A percentile compares a stretch with the other conserved stretches of the same genome.
These are phyloP conservation scores for Xylona heveae DNA, from an alignment of 495 filamentous ascomycete species.

Conservation along the genomic window DNA sequence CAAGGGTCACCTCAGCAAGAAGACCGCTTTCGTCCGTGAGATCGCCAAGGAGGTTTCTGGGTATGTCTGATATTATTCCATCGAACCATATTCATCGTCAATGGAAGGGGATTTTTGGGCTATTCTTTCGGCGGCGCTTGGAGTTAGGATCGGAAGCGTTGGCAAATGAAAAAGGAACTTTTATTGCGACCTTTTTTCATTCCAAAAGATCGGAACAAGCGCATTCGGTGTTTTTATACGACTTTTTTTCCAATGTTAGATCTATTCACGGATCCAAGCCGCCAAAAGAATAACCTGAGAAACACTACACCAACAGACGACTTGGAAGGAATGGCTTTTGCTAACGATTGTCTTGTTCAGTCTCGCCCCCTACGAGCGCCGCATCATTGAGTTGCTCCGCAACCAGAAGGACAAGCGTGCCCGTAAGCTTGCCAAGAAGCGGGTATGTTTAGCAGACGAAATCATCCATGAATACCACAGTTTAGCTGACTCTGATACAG, in stretches of 20 bases:
- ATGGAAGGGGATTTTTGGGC: no score
- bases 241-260: no score
- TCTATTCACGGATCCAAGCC: no score
- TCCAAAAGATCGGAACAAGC: no score
- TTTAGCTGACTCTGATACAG: slow-evolving; percentile 15
- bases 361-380: slow-evolving; percentile 92
- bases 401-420: slow-evolving; percentile 99
- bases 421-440: slow-evolving; percentile 97
- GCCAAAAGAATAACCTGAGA: no score
- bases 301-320: slow-evolving; percentile 4
- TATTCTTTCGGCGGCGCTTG: no score
- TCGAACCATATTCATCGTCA: no score
- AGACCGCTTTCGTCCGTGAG: slow-evolving; percentile 80
- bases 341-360: slow-evolving; percentile 20
- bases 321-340: slow-evolving; percentile 8
- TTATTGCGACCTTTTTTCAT: no score
- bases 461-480: not conserved
- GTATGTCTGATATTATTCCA: slow-evolving; percentile 24
- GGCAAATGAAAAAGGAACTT: no score
- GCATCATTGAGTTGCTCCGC: slow-evolving; percentile 93
- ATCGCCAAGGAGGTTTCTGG: slow-evolving; percentile 90
- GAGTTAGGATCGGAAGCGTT: no score
- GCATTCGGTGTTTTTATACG: no score
- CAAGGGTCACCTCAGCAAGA: slow-evolving; percentile 82
- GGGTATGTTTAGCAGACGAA: slow-evolving; percentile 43